phyloP scores from a whole-genome alignment of 768 basidiomycete genomes.

The Pholiota conissans region DNA sequence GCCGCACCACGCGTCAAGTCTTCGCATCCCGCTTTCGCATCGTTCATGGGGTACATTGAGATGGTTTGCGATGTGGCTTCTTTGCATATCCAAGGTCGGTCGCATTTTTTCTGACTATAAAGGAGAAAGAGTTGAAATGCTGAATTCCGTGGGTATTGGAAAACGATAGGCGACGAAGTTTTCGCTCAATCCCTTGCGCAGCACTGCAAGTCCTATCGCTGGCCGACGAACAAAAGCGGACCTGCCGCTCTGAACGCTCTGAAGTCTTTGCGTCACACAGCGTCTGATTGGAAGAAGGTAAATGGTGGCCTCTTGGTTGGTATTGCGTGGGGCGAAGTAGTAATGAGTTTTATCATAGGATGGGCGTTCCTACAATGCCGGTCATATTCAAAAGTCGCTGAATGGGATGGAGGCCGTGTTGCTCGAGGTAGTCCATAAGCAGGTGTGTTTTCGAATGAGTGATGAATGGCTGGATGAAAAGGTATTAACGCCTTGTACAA shows the following conservation, averaged over 20 bases:
- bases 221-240: neutral
- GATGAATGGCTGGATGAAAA: neutral
- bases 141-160: neutral
- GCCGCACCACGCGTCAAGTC: constrained; percentile 15
- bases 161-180: constrained; percentile 23
- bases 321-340: no score
- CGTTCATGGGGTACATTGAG: constrained; percentile 23
- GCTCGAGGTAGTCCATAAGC: constrained; percentile 14
- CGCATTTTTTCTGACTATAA: no score
- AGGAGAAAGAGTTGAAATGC: neutral
- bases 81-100: constrained; percentile 24
- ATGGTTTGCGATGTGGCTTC: constrained; percentile 21
- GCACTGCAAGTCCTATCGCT: constrained; percentile 1
- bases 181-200: constrained; percentile 20
- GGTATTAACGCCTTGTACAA: neutral
- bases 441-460: no score
- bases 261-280: constrained; percentile 5
- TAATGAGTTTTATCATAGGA: no score
- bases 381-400: constrained; percentile 4
- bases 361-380: no score
- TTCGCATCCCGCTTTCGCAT: constrained; percentile 10
- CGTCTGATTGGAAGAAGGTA: constrained; percentile 16
- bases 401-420: constrained; percentile 13
- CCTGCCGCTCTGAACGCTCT: constrained; percentile 4
- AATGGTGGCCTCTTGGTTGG: no score